These are phyloP conservation scores for Delphinella strobiligena DNA, from an alignment of 2,329 filamentous ascomycete species.

Conservation along the genomic window DNA sequence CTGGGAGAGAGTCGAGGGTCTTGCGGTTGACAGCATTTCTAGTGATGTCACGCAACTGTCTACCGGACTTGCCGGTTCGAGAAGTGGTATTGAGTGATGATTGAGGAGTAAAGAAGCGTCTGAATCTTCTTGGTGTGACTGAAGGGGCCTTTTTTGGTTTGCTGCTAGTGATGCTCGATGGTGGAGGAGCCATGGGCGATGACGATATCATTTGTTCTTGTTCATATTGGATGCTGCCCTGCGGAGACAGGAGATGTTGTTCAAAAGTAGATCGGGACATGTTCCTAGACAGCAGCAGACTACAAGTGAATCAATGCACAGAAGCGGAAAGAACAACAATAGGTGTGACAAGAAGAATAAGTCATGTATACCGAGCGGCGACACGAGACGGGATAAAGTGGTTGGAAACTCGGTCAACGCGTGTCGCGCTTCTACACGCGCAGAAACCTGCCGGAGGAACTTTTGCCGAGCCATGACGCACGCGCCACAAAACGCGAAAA, in stretches of 20 bases:
- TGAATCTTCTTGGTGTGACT: slow-evolving; percentile 40
- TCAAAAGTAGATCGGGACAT: neutral
- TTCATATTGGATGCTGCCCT: slow-evolving; percentile 19
- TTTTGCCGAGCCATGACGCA: no score
- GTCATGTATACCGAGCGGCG: neutral
- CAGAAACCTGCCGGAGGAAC: no score
- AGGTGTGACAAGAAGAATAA: neutral
- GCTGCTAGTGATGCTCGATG: slow-evolving; percentile 14
- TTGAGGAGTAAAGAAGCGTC: slow-evolving; percentile 38
- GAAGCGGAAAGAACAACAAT: neutral
- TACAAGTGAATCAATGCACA: neutral
- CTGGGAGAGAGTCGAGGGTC: neutral
- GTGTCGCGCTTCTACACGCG: no score
- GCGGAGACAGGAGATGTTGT: slow-evolving; percentile 14
- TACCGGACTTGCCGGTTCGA: slow-evolving; percentile 24
- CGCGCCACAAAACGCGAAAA: no score
- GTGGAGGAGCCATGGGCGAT: slow-evolving; percentile 22
- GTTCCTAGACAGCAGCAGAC: neutral
- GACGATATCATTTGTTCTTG: slow-evolving; percentile 19
- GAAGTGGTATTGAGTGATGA: slow-evolving; percentile 16
- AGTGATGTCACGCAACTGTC: slow-evolving; percentile 39
- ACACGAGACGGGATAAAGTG: neutral
- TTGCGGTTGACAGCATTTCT: slow-evolving; percentile 30
- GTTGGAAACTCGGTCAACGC: neutral
- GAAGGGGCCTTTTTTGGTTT: slow-evolving; percentile 36